These are phyloP conservation scores for Fusarium haematococcum DNA, from an alignment of 2,329 filamentous ascomycete species.

Conservation along the genomic window DNA sequence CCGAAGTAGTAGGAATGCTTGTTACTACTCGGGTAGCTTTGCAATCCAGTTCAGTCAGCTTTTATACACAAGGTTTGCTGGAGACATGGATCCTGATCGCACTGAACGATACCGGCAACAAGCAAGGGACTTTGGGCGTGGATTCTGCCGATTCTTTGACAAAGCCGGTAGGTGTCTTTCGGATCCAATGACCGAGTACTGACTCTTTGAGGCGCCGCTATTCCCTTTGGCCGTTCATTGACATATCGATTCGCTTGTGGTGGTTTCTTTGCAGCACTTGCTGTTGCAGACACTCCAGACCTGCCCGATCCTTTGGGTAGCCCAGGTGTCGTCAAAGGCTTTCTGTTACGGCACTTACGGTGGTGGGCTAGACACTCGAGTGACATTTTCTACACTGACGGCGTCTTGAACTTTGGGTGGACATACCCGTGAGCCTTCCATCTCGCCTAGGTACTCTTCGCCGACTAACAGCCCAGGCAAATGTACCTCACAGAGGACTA, in stretches of 20 bases:
- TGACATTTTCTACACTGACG: neutral
- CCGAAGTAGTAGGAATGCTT: constrained; percentile 50
- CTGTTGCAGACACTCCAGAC: constrained; percentile 53
- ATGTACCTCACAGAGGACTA: constrained; percentile 67
- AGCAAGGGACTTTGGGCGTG: constrained; percentile 54
- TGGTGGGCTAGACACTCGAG: neutral
- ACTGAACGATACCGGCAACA: constrained; percentile 50
- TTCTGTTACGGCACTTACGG: neutral
- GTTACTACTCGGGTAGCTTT: constrained; percentile 65
- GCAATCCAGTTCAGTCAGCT: constrained; percentile 63
- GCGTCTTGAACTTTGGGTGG: neutral
- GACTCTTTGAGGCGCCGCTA: constrained; percentile 54
- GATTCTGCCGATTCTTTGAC: constrained; percentile 62
- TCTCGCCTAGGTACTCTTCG: too few species aligned
- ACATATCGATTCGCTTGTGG: constrained; percentile 63
- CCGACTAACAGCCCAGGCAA: constrained; percentile 45
- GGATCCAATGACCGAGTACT: neutral
- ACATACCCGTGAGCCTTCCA: neutral
- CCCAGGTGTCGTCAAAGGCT: neutral
- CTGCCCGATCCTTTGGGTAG: constrained; percentile 34
- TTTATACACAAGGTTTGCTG: constrained; percentile 56
- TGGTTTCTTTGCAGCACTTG: constrained; percentile 60
- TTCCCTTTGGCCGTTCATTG: constrained; percentile 62
- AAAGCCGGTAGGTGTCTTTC: constrained; percentile 49
- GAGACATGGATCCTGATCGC: constrained; percentile 54